Evolutionary conservation across 2,329 filamentous ascomycete species (phyloP), one percentile per base, ranked within the genome.

Genomic region (Diaporthe destruens): DNA sequence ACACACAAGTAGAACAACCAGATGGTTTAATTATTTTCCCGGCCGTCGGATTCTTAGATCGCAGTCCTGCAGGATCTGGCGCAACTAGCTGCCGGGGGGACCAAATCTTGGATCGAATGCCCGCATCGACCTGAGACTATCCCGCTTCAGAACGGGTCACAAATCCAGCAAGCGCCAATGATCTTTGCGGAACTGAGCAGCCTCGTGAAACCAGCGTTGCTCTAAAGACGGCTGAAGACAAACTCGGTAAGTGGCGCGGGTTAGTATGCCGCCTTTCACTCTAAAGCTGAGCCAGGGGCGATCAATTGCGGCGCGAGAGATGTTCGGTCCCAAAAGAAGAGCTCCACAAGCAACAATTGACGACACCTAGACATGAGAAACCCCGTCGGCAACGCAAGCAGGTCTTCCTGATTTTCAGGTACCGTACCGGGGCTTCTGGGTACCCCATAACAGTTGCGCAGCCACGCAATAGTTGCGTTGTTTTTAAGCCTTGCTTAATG

Each of bases 81-180:
- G 29, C 36, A 32, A 39, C 20, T 65, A 32, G 29, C 44, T 39
- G 61, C 61, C 61, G 61, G 32, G 44, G 61, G 61, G 44, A n/a
- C n/a, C 61, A 51, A 7, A 18, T 12, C 29, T 51, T 51, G 11
- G 61, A 65, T 7, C 6, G 32, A 39, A 36, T 51, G 1, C 1
- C 44, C 61, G 61, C 61, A 65, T 65, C 51, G 61, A 65, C 61
- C 61, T 20, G 44, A 51, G 61, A 9, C 44, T 65, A 51, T 36
- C 29, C 14, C 44, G 61, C 44, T 23, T 20, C n/a, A 36, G 44
- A 39, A 2, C n/a, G 1, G 59, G 47, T 3, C 44, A 20, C 34
- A 49, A 20, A 29, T 2, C n/a, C 20, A 51, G 9, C 14, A 65
- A 25, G 44, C 25, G 29, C 44, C 29, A 65, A 23, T 29, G 20